Conservation (phyloP, 768 basidiomycete species). For the Psilocybe cubensis region DNA sequence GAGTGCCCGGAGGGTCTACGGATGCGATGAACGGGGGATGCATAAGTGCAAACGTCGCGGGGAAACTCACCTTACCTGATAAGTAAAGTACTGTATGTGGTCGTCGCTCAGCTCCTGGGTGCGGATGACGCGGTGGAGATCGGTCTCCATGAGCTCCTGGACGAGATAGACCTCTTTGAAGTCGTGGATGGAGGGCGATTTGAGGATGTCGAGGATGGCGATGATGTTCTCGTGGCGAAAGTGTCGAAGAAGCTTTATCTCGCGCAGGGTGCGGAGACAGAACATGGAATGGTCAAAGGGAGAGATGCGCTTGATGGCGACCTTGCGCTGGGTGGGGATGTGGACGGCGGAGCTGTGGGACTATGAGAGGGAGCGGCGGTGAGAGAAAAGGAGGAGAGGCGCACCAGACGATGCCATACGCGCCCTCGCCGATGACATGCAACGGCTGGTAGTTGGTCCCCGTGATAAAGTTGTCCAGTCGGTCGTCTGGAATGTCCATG, state of each 20-base stretch:
- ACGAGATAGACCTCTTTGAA: conserved; percentile 81
- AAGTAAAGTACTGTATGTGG: conserved; percentile 97
- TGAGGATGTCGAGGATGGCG: conserved; percentile 92
- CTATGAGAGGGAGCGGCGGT: conserved; percentile 5
- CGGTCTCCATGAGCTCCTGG: conserved; percentile 87
- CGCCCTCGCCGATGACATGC: conserved; percentile 92
- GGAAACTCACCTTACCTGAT: conserved; percentile 62
- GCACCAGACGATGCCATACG: conserved; percentile 88
- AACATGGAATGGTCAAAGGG: conserved; percentile 97
- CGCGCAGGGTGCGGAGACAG: conserved; percentile 80
- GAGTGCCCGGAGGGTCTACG: conserved; percentile 85
- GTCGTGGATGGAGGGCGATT: conserved; percentile 67
- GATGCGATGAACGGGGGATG: too few species aligned
- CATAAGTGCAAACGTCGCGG: background rate
- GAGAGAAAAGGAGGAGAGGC: conserved; percentile 13
- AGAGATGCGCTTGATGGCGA: conserved; percentile 95
- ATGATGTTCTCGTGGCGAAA: conserved; percentile 91
- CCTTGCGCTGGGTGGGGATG: conserved; percentile 75
- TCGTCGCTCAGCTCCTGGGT: conserved; percentile 95
- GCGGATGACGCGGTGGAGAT: conserved; percentile 94
- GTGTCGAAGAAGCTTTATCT: conserved; percentile 93
- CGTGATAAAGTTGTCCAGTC: conserved; percentile 47
- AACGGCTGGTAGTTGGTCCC: conserved; percentile 68
- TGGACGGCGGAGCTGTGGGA: conserved; percentile 72
- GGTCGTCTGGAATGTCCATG: conserved; percentile 27